These are phyloP conservation scores for Fusarium oxysporum DNA, from an alignment of 2,329 filamentous ascomycete genomes.

Conservation along the genomic window DNA sequence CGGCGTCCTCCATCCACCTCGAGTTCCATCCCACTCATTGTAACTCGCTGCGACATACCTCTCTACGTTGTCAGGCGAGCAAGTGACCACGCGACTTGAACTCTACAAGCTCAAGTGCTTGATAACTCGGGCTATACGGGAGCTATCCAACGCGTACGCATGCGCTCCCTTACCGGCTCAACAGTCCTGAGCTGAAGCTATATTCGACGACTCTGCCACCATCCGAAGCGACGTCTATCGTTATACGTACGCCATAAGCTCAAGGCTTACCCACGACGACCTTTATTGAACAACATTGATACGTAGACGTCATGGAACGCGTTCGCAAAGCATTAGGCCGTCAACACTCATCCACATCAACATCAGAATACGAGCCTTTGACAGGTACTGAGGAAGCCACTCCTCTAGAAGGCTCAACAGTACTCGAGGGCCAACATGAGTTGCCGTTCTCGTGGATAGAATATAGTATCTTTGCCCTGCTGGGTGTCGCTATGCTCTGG, in stretches of 20 bases:
- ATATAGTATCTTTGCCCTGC: slow-evolving; percentile 84
- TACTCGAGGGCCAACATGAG: slow-evolving; percentile 52
- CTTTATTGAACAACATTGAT: not conserved
- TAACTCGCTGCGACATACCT: slow-evolving; percentile 9
- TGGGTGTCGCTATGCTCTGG: slow-evolving; percentile 97
- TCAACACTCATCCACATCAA: slow-evolving; percentile 36
- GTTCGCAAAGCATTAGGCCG: slow-evolving; percentile 42
- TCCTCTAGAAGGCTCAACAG: slow-evolving; percentile 42
- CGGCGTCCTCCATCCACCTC: slow-evolving; percentile 3
- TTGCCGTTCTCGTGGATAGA: slow-evolving; percentile 83
- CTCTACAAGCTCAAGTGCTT: not conserved
- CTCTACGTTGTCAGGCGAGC: slow-evolving; percentile 4
- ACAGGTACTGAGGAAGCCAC: slow-evolving; percentile 45
- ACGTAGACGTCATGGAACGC: slow-evolving; percentile 43
- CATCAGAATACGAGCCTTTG: slow-evolving; percentile 51
- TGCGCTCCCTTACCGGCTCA: slow-evolving; percentile 28
- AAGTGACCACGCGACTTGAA: slow-evolving; percentile 19
- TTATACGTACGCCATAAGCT: not conserved
- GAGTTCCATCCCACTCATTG: slow-evolving; percentile 6
- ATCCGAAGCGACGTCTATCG: not conserved
- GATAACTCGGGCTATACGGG: not conserved
- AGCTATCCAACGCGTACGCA: not conserved
- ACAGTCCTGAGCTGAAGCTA: slow-evolving; percentile 10
- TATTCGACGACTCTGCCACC: slow-evolving; percentile 14
- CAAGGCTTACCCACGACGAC: not conserved